Percentiles rank a stretch among this genome's conserved stretches.
Conservation (phyloP, 1,284 basidiomycete genomes). For the Stygiomarasmius scandens region DNA sequence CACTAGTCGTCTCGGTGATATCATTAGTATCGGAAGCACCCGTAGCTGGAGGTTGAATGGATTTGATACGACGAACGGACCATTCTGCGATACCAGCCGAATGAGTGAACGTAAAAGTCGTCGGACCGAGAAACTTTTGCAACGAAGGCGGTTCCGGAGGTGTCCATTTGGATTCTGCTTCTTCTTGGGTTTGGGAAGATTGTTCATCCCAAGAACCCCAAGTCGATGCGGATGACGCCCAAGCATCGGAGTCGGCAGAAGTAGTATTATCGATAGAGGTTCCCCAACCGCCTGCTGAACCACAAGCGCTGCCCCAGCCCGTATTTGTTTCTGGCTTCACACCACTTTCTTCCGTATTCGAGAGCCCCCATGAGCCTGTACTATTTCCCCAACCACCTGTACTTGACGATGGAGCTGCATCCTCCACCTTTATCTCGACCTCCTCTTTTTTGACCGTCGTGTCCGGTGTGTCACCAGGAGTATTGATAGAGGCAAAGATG, state of each 20-base stretch:
- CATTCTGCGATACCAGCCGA: conserved; percentile 53
- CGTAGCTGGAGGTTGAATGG: conserved; percentile 26
- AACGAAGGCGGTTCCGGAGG: conserved; percentile 1
- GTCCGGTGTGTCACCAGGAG: not conserved
- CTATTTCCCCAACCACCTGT: not conserved
- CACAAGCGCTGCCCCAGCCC: too few relatives aligned
- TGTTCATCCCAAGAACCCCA: not conserved
- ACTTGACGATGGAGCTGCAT: not conserved
- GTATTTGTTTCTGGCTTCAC: too few relatives aligned
- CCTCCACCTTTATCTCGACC: not conserved
- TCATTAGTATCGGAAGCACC: not conserved
- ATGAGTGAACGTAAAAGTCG: conserved; percentile 48
- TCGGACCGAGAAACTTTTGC: conserved; percentile 43
- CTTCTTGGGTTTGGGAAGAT: not conserved
- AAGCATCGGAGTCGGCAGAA: too few relatives aligned
- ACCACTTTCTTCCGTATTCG: too few relatives aligned
- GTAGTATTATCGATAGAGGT: too few relatives aligned
- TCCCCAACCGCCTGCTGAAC: too few relatives aligned
- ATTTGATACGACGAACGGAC: conserved; percentile 50
- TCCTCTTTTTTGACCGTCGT: not conserved
- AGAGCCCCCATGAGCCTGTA: not conserved
- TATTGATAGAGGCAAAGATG: not conserved
- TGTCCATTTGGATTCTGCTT: not conserved
- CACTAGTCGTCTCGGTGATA: not conserved
- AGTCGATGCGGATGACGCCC: not conserved